Base-by-base conservation (phyloP, 1,139 yeast species). In the Nadsonia commutata region DNA sequence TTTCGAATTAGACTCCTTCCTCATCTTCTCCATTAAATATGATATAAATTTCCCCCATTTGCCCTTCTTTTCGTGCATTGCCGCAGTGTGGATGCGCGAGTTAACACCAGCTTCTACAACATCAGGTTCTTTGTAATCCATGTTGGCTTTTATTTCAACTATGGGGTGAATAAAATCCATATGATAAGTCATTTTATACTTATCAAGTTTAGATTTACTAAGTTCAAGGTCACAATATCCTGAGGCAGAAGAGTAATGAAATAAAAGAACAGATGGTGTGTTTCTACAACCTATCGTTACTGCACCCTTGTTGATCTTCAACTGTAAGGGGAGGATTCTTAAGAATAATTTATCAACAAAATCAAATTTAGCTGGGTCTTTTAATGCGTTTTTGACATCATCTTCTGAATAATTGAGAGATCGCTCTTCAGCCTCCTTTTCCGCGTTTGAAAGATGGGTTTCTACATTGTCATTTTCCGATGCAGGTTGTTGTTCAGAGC, bases 221-320 rank as follows among this genome's bases (percentile, higher is more conserved):
- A 63, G 62, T 2, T 67, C 63, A 13, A 76, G 66, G 57, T 88
- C 95, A 1, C 80, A 48, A 0, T 68, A 51, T 0, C 88, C 86
- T n/a, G 62, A 63, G 1, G 78, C 78, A 2, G 67, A 55, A 7
- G 71, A 67, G 53, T 71, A 80, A 8, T 85, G 77, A 4, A 72
- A 65, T 2, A 85, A 77, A 40, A 82, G 51, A 11, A 90, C 63
- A 1, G 88, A 74, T 1, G 94, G 82, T 0, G 95, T 85, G 11
- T 75, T 70, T 45, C 72, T 67, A 59, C 86, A 88, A 6, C 98
- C 98, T 31, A 85, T 55, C 1, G 85, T 79, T 31, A 84, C 47
- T 0, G 94, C 81, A 1, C 90, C 88, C 46, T 75, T 79, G 40
- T 68, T 71, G n/a, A 82, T 63, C 20, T 65, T 62, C 3, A 80